Base-by-base conservation (phyloP, 306 rosid species). In the Sesbania bispinosa region DNA sequence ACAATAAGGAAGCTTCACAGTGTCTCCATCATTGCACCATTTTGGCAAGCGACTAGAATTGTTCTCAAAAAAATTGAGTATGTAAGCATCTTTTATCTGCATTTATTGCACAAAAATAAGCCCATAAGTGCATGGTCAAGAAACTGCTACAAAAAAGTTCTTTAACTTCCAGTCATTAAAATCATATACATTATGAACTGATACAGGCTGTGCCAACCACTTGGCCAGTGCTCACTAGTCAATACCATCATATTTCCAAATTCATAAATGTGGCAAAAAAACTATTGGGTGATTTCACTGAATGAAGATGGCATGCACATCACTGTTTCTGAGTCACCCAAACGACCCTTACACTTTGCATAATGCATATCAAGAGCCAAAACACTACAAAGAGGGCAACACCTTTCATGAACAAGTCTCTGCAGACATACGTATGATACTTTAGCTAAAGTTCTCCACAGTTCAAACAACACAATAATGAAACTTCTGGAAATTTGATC, bases 61-160 rank as follows among this genome's bases (percentile, higher is more conserved):
- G 64, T 77, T 85, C 84, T 95, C 99, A 4, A 82, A 95, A 79
- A 91, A 83, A 9, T 89, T 95, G 74, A 95, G 96, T 41, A 39
- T 71, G 80, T 95, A 95, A 67, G 99, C 99, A 76, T 95, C 99
- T 80, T 86, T 95, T 46, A 95, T 88, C 99, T 95, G 90, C 88
- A 84, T 75, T 66, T 39, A 72, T 63, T 30, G 74, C 57, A 77
- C 42, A 60, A 57, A 57, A 29, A 32, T 50, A 36, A 74, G 47
- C n/a, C 61, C 73, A 4, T 33, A 53, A 53, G 54, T 9, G 60
- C 54, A 30, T 21, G 39, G 35, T 63, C 66, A 57, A 38, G 54
- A 71, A 69, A 68, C 63, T 70, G 45, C 74, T 6, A 71, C 47
- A 52, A 66, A 65, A 47, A 59, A 43, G 42, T 47, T 60, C 50